Conservation (phyloP, 768 basidiomycete genomes). For the Termitomyces sp. region DNA sequence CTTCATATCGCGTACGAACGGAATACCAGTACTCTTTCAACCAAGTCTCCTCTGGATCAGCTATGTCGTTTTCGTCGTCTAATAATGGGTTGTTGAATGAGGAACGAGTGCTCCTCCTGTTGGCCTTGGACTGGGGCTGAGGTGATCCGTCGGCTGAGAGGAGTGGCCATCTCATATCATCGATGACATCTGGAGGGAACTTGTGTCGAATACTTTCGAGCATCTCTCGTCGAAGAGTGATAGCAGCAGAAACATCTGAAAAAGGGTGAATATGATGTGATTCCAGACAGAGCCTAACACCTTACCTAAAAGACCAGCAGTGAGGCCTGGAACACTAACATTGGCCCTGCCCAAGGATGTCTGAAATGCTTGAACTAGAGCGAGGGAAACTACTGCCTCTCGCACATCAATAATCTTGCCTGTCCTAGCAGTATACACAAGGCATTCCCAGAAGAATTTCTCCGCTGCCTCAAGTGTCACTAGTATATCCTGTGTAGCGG, state of each 20-base stretch:
- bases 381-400: conserved; percentile 68
- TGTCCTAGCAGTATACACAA: conserved; percentile 48
- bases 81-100: conserved; percentile 18
- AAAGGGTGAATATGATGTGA: neutral
- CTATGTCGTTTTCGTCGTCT: conserved; percentile 39
- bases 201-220: conserved; percentile 78
- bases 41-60: conserved; percentile 20
- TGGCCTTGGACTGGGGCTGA: conserved; percentile 24
- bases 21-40: conserved; percentile 61
- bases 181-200: conserved; percentile 39
- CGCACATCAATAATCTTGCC: conserved; percentile 73
- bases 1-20: conserved; percentile 52
- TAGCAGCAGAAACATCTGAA: conserved; percentile 68
- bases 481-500: conserved; percentile 55
- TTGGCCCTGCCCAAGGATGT: conserved; percentile 70
- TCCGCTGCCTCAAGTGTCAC: conserved; percentile 65
- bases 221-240: conserved; percentile 85
- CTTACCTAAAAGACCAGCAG: conserved; percentile 62
- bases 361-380: conserved; percentile 71
- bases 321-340: conserved; percentile 46
- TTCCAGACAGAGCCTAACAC: neutral
- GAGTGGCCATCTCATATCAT: conserved; percentile 77
- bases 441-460: conserved; percentile 61
- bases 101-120: conserved; percentile 9
- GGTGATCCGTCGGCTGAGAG: conserved; percentile 43